Evolutionary conservation across 2,329 filamentous ascomycete genomes (phyloP).

Genomic region (Albophoma yamanashiensis): DNA sequence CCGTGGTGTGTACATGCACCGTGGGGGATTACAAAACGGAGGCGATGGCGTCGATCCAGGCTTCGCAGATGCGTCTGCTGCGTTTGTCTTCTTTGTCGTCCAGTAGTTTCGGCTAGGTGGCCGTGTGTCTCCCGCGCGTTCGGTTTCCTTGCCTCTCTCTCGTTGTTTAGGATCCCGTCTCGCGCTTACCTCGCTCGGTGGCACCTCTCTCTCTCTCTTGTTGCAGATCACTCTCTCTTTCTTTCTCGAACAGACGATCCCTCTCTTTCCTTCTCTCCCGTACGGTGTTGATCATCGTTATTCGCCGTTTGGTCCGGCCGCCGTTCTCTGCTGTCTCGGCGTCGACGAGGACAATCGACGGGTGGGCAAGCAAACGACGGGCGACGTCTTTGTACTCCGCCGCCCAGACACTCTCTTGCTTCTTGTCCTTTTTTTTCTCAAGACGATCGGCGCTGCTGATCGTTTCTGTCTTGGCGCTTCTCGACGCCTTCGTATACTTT

Average conservation of each 20-base stretch:
- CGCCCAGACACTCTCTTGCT: background rate
- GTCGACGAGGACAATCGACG: background rate
- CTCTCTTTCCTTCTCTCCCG: background rate
- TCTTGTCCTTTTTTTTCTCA: background rate
- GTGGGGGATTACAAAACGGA: conserved; percentile 1
- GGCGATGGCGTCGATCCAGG: background rate
- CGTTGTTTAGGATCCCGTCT: background rate
- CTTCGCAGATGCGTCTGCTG: background rate
- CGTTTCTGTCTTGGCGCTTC: background rate
- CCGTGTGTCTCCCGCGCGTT: conserved; percentile 6
- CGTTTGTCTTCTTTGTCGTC: conserved; percentile 2
- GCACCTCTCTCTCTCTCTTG: background rate
- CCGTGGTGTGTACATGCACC: background rate
- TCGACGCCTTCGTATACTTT: background rate
- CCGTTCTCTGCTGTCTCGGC: conserved; percentile 4
- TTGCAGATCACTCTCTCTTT: background rate
- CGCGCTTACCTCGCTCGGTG: background rate
- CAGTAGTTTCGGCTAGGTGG: conserved; percentile 4
- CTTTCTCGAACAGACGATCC: background rate
- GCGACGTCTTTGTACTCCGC: background rate
- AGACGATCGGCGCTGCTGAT: background rate
- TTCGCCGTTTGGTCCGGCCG: background rate
- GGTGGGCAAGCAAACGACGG: background rate
- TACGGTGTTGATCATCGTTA: background rate
- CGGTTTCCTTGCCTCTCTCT: background rate